A percentile compares a stretch with the other conserved stretches of the same genome.
phyloP scores from a whole-genome alignment of 2,329 filamentous ascomycete species.

The Colletotrichum karsti region DNA sequence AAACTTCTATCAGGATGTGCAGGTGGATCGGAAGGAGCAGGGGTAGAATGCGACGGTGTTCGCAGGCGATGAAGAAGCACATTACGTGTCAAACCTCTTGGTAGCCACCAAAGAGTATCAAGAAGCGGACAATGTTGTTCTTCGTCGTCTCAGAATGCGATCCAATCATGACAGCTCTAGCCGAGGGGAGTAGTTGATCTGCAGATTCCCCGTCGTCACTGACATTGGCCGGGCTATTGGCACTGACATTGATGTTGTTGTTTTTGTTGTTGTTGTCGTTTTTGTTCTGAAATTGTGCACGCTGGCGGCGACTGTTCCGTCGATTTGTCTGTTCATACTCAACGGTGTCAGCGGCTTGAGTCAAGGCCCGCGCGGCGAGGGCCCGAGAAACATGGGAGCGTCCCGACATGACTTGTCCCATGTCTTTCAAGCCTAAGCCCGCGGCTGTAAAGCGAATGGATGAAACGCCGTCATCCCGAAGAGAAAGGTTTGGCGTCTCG shows the following conservation, averaged over 20 bases:
- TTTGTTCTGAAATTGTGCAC: too few species aligned
- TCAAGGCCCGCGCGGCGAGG: slow-evolving; percentile 1
- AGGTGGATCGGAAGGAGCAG: not conserved
- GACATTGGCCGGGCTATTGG: not conserved
- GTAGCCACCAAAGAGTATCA: not conserved
- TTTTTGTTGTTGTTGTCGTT: too few species aligned
- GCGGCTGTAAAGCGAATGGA: not conserved
- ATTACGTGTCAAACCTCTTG: not conserved
- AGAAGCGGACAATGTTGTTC: not conserved
- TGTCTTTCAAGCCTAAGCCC: not conserved
- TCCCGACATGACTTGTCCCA: not conserved
- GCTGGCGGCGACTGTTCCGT: not conserved
- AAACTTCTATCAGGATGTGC: not conserved
- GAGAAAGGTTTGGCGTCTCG: not conserved
- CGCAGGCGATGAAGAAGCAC: not conserved
- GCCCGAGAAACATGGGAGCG: not conserved
- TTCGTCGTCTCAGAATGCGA: slow-evolving; percentile 9
- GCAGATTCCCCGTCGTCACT: not conserved
- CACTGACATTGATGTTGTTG: too few species aligned
- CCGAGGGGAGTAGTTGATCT: not conserved
- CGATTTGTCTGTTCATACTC: not conserved
- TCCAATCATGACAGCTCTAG: not conserved
- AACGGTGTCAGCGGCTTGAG: not conserved
- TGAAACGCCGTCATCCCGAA: not conserved
- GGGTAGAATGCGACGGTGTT: not conserved